Percentiles rank a stretch among this genome's conserved stretches.
Conservation (phyloP, 305 asterid species). For the Solanum hybrid region DNA sequence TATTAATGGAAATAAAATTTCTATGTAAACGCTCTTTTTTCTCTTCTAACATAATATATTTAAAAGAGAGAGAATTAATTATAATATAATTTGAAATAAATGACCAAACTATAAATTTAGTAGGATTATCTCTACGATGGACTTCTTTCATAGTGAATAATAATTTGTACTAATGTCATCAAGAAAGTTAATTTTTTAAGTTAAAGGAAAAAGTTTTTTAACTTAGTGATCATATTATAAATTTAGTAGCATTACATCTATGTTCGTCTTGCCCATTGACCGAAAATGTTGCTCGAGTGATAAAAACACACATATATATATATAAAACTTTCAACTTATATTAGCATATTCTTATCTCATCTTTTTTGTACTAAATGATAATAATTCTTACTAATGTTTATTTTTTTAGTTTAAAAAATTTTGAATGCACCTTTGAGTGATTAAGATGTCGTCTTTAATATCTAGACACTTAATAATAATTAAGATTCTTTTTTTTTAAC, state of each 20-base stretch:
- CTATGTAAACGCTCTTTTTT: too few species aligned
- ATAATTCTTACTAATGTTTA: not conserved
- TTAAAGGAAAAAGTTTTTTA: not conserved
- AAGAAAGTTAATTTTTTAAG: not conserved
- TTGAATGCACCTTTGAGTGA: not conserved
- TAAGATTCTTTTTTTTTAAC: too few species aligned
- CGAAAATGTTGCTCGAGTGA: not conserved
- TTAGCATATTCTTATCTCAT: too few species aligned
- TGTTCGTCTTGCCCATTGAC: not conserved
- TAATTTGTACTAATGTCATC: not conserved
- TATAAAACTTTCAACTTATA: too few species aligned
- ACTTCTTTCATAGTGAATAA: not conserved
- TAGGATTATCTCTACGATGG: not conserved
- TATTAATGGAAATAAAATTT: too few species aligned
- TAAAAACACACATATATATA: not conserved
- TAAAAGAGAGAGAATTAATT: not conserved
- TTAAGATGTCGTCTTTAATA: not conserved
- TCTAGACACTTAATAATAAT: too few species aligned
- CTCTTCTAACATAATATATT: not conserved
- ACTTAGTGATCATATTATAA: not conserved
- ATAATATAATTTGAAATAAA: too few species aligned
- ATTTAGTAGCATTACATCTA: too few species aligned
- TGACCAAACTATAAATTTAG: not conserved
- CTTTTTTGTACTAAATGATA: too few species aligned
- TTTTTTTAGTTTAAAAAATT: not conserved